These are phyloP conservation scores for Chernovozyma sophiae-reginae DNA, from an alignment of 1,139 yeast species.

Conservation along the genomic window DNA sequence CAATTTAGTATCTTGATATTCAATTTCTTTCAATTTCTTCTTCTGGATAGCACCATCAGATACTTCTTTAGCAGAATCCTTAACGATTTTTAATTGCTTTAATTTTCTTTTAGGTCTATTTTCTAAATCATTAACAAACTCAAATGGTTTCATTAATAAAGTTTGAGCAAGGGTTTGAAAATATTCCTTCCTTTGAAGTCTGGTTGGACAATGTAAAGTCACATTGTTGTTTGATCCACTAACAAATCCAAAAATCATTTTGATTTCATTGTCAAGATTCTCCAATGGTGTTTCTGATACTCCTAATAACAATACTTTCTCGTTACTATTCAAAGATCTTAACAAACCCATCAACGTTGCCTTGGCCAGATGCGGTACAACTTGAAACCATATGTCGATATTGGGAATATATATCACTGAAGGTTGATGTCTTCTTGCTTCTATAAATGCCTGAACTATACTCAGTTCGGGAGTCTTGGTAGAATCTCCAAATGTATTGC, in stretches of 20 bases:
- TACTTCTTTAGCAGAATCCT: conserved; percentile 9
- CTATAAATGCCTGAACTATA: conserved; percentile 79
- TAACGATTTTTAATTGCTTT: conserved; percentile 29
- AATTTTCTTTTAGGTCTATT: conserved; percentile 49
- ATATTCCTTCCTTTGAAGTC: conserved; percentile 41
- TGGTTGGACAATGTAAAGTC: conserved; percentile 39
- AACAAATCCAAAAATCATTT: conserved; percentile 50
- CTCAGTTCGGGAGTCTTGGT: conserved; percentile 82
- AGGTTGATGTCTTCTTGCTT: conserved; percentile 88
- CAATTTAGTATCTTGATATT: conserved; percentile 71
- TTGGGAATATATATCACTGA: conserved; percentile 82
- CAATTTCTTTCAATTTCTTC: conserved; percentile 47
- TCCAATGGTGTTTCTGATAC: conserved; percentile 51
- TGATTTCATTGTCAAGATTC: conserved; percentile 34
- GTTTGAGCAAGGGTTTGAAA: conserved; percentile 56
- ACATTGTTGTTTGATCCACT: conserved; percentile 44
- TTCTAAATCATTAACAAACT: conserved; percentile 48
- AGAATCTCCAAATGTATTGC: conserved; percentile 73
- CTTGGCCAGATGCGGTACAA: conserved; percentile 65
- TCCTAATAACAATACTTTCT: conserved; percentile 74
- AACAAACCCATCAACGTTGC: conserved; percentile 70
- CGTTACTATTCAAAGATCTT: conserved; percentile 65
- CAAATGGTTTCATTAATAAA: conserved; percentile 63
- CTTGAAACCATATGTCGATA: conserved; percentile 70
- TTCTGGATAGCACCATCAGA: conserved; percentile 17